Percentiles rank a stretch among this genome's conserved stretches.
Conservation (phyloP, 2,329 filamentous ascomycete genomes). For the Pseudogymnoascus sp. region DNA sequence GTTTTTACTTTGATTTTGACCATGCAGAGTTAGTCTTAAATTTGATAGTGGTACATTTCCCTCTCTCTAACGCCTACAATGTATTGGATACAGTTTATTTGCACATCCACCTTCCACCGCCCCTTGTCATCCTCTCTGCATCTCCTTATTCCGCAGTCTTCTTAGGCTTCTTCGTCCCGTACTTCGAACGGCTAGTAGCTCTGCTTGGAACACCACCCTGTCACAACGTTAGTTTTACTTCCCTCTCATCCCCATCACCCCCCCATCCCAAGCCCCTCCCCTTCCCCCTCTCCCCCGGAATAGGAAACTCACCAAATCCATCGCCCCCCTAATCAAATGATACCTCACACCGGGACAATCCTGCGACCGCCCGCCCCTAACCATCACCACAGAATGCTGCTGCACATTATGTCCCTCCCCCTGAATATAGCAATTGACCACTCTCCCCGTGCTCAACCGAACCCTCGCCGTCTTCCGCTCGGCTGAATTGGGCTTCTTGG, state of each 20-base stretch:
- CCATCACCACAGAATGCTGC: conserved; percentile 94
- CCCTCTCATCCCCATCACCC: too few relatives aligned
- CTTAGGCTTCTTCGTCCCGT: conserved; percentile 98
- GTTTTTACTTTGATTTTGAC: background rate
- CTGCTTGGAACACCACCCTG: conserved; percentile 86
- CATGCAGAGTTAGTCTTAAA: background rate
- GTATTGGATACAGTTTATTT: conserved; percentile 4
- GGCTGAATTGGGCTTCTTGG: conserved; percentile 98
- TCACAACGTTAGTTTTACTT: conserved; percentile 22
- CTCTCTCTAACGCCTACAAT: conserved; percentile 4
- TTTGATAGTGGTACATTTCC: conserved; percentile 1
- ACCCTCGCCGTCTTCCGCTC: conserved; percentile 94
- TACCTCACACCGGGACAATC: conserved; percentile 99
- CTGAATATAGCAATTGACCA: conserved; percentile 89
- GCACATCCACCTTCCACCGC: background rate
- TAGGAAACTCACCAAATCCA: conserved; percentile 70
- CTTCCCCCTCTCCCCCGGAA: too few relatives aligned
- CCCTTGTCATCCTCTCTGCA: background rate
- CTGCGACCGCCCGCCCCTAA: conserved; percentile 86
- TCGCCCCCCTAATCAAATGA: conserved; percentile 78
- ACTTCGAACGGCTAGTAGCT: conserved; percentile 83
- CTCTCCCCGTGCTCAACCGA: conserved; percentile 73
- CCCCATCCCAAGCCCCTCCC: too few relatives aligned
- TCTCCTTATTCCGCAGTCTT: conserved; percentile 33
- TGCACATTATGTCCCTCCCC: conserved; percentile 98